Evolutionary conservation across 345 rosid genomes (phyloP), one percentile per base, ranked within the genome.

Genomic region (Euphorbia tirucalli): DNA sequence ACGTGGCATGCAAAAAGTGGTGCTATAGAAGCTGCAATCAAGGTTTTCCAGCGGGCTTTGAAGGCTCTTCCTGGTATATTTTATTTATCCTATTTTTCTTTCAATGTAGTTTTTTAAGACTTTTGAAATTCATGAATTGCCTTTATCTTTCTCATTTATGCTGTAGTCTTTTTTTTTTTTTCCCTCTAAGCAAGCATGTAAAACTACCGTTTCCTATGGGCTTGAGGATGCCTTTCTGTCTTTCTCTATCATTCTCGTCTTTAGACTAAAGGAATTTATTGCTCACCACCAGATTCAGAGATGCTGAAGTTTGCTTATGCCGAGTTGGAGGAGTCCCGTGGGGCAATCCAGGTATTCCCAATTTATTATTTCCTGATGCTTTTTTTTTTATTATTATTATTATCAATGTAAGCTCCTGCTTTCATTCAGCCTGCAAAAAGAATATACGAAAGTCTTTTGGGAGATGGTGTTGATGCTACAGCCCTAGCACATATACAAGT

Each of bases 11-110:
- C 89, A 69, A 92, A 90, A 87, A 79, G 80, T 89, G 97, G 99
- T 65, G 81, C 93, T 57, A 60, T 82, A 31, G 99, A 94, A 82
- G 87, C 97, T 73, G 97, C 96, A 75, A 73, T 88, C 78, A 94
- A 90, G 90, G 95, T 94, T 57, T 94, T 84, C 84, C 96, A 94
- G 86, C 87, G 97, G 78, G 95, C 97, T 76, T 77, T 94, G 79
- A 92, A 90, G 88, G 97, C 95, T 61, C 92, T 94, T 76, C 96
- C 97, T 62, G 96, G 98, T 94, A 81, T n/a, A 31, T 66, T 78
- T 56, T 52, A 62, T 65, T 75, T 65, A 27, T 69, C 44, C 68
- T 57, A 50, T 68, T 77, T 70, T 35, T 58, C 59, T 59, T 70
- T 71, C 22, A 6, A 44, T 37, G 25, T 46, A 48, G 31, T 63